These are phyloP conservation scores for Erysiphe neolycopersici DNA, from an alignment of 2,329 filamentous ascomycete species.

Conservation along the genomic window DNA sequence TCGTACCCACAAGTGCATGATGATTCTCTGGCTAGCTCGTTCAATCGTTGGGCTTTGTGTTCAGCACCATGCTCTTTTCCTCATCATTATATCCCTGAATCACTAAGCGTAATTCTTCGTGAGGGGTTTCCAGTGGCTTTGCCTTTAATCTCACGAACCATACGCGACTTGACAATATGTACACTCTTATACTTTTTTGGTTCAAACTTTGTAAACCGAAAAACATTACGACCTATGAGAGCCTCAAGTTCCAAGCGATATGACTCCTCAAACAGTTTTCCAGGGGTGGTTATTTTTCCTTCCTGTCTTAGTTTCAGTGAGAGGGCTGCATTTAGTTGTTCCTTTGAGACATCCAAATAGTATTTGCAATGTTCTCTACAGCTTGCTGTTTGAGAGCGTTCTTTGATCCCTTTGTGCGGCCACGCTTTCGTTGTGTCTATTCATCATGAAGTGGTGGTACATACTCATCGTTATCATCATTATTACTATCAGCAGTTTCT, in stretches of 20 bases:
- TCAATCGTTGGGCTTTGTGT: conserved; percentile 2
- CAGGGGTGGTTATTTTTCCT: not conserved
- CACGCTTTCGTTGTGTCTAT: not conserved
- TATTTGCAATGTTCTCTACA: not conserved
- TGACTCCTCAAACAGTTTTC: not conserved
- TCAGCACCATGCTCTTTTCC: conserved; percentile 1
- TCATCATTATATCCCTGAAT: not conserved
- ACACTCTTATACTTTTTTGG: not conserved
- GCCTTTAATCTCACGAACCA: not conserved
- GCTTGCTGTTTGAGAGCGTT: not conserved
- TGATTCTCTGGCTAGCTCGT: conserved; percentile 1
- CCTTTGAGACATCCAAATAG: not conserved
- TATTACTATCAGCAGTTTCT: not conserved
- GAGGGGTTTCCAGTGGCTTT: not conserved
- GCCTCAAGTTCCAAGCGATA: not conserved
- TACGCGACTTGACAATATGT: not conserved
- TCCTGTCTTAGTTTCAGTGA: not conserved
- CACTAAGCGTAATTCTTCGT: not conserved
- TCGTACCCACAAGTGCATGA: not conserved
- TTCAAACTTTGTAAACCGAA: not conserved
- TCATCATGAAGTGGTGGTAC: not conserved
- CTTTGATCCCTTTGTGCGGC: not conserved
- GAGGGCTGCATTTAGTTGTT: not conserved
- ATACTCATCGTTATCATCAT: not conserved
- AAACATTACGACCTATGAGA: not conserved